Evolutionary conservation across 2,329 filamentous ascomycete genomes (phyloP).

Genomic region (Juglanconis oblonga): DNA sequence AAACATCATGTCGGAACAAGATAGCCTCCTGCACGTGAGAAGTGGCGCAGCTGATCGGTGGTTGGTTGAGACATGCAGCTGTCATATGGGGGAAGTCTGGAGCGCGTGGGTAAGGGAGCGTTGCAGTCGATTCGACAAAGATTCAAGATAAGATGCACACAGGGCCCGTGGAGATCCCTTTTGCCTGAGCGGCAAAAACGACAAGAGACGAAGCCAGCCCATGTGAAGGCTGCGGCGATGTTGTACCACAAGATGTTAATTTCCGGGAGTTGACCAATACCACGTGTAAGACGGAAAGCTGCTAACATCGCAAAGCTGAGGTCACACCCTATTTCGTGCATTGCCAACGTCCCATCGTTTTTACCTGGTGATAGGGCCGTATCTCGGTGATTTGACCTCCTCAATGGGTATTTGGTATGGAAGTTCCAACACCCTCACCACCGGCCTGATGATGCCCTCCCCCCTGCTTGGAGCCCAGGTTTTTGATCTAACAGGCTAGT

Average conservation of each 20-base stretch:
- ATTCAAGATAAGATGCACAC: neutral
- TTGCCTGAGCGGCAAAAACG: neutral
- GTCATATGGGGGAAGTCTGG: conserved; percentile 4
- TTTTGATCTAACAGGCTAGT: neutral
- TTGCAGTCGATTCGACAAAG: neutral
- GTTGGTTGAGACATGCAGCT: conserved; percentile 16
- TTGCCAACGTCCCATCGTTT: neutral
- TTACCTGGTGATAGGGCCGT: neutral
- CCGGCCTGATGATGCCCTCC: neutral
- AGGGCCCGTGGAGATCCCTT: neutral
- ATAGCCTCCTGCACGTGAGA: conserved; percentile 7
- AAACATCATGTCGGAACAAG: neutral
- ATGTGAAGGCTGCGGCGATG: neutral
- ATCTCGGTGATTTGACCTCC: neutral
- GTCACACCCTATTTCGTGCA: conserved; percentile 1
- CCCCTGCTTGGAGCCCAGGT: neutral
- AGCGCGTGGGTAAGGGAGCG: neutral
- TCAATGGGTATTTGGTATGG: neutral
- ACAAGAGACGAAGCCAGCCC: too few species aligned
- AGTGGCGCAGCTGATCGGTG: conserved; percentile 13
- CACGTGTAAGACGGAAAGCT: conserved; percentile 1
- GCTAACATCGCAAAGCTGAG: neutral
- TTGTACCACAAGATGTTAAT: neutral
- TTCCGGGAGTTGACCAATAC: neutral
- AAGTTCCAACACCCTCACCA: conserved; percentile 2